Conservation (phyloP, 2,329 filamentous ascomycete genomes). For the Tympanopsis confertula region DNA sequence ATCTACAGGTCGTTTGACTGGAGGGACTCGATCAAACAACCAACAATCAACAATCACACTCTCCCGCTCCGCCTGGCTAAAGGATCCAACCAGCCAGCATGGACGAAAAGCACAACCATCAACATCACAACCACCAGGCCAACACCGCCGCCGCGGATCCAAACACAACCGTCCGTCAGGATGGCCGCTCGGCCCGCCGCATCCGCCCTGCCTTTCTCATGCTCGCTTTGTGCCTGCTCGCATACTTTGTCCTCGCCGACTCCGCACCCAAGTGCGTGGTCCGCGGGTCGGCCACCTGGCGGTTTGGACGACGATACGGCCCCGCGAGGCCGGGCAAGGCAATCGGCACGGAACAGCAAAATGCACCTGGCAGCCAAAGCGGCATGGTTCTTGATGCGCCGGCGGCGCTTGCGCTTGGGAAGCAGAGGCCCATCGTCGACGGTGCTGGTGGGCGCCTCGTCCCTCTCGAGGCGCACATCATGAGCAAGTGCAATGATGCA, state of each 20-base stretch:
- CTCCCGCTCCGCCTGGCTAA: too few species aligned
- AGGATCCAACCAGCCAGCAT: not conserved
- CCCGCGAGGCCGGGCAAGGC: too few species aligned
- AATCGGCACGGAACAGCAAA: too few species aligned
- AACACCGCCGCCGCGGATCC: not conserved
- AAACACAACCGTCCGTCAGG: too few species aligned
- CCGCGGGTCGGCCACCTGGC: too few species aligned
- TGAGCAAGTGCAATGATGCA: conserved; percentile 94
- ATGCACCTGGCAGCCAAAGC: not conserved
- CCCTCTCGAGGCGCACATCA: conserved; percentile 86
- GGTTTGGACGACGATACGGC: too few species aligned
- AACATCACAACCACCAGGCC: not conserved
- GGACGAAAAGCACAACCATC: not conserved
- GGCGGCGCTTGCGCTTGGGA: conserved; percentile 2
- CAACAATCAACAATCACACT: too few species aligned
- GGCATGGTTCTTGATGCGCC: conserved; percentile 2
- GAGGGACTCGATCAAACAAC: too few species aligned
- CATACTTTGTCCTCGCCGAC: not conserved
- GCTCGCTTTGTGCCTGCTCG: not conserved
- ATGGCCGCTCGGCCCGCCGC: too few species aligned
- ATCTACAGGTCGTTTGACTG: too few species aligned
- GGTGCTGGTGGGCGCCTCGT: conserved; percentile 30
- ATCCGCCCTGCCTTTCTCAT: not conserved
- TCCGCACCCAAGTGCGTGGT: too few species aligned
- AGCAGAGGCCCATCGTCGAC: conserved; percentile 6